Conservation (phyloP, 1,284 basidiomycete genomes). For the Microbotryomycetes sp. region DNA sequence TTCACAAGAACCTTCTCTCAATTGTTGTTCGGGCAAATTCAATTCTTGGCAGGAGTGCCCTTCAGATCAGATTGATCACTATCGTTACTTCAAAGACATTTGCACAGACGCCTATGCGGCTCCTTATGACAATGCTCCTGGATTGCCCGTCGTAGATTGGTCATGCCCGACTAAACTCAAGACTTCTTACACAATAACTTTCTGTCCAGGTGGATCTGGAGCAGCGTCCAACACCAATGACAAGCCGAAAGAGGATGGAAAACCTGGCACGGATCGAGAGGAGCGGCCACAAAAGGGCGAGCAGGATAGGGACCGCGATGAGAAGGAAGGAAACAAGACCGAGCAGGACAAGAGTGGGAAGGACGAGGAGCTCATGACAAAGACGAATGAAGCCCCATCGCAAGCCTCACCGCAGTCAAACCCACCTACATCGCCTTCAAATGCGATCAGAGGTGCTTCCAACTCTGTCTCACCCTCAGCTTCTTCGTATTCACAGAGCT, state of each 20-base stretch:
- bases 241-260: not conserved
- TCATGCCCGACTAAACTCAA: not conserved
- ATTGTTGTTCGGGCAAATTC: constrained; percentile 15
- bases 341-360: not conserved
- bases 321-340: not conserved
- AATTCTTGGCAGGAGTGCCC: not conserved
- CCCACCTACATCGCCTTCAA: not conserved
- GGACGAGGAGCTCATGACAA: not conserved
- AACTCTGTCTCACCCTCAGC: not conserved
- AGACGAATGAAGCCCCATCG: not conserved
- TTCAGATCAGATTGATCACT: constrained; percentile 5
- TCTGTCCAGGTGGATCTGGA: not conserved
- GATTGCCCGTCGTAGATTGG: constrained; percentile 1
- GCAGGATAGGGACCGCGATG: not conserved
- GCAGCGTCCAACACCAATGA: too few species aligned
- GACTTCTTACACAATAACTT: constrained; percentile 6
- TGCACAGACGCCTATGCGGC: constrained; percentile 13
- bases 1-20: not conserved
- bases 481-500: not conserved
- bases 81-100: constrained; percentile 16
- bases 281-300: not conserved
- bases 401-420: not conserved
- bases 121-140: not conserved
- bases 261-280: not conserved
- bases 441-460: not conserved